A percentile compares a stretch with the other conserved stretches of the same genome.
These are phyloP conservation scores for Colletotrichum brevisporum DNA, from an alignment of 2,329 filamentous ascomycete genomes.

Conservation along the genomic window DNA sequence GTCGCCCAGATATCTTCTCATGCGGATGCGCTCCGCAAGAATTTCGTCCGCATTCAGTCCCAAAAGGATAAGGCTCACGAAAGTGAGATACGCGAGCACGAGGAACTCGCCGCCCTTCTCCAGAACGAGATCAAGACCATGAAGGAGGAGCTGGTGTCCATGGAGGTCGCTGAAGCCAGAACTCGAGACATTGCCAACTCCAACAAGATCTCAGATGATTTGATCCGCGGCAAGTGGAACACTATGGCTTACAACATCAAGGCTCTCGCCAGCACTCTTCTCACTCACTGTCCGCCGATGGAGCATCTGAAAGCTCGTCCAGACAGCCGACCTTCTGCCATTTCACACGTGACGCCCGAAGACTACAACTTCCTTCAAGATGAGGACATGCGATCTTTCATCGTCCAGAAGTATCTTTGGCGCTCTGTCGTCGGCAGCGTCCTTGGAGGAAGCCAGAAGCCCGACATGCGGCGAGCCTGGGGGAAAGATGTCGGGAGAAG, in stretches of 20 bases:
- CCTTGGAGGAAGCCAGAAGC: neutral
- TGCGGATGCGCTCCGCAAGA: no score
- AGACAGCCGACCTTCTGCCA: neutral
- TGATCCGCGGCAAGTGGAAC: conserved; percentile 38
- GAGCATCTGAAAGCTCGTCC: neutral
- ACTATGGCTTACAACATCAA: conserved; percentile 42
- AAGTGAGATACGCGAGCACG: no score
- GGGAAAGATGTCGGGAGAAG: no score
- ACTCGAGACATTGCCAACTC: conserved; percentile 27
- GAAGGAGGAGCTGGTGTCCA: neutral
- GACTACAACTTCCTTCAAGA: neutral
- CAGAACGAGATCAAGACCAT: conserved; percentile 6
- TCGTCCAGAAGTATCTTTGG: conserved; percentile 15
- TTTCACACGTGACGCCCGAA: neutral
- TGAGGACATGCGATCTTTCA: neutral
- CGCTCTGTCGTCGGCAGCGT: neutral
- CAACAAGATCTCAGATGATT: conserved; percentile 37
- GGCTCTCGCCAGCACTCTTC: conserved; percentile 23
- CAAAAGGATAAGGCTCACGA: no score
- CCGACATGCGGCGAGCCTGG: no score
- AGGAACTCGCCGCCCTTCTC: neutral
- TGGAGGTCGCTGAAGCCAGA: neutral
- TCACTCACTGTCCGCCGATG: neutral
- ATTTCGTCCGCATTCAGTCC: no score
- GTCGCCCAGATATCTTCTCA: no score